phyloP scores from a whole-genome alignment of 495 filamentous ascomycete species.

The Filosporella fistucella region DNA sequence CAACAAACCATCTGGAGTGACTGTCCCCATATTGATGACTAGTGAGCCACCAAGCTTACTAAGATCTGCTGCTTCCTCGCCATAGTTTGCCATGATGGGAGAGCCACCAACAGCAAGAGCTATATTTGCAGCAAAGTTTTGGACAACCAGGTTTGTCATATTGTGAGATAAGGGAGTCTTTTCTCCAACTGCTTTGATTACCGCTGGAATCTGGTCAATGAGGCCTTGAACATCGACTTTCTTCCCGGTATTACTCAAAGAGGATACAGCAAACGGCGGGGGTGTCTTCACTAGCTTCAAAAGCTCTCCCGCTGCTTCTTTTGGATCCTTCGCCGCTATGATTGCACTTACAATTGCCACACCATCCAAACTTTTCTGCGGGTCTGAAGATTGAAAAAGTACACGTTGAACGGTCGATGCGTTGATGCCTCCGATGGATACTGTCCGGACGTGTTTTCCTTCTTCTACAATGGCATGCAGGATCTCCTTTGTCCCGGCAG shows the following conservation, averaged over 20 bases:
- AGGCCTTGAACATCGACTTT: background rate
- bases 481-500: conserved; percentile 70
- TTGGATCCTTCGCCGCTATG: conserved; percentile 64
- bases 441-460: conserved; percentile 48
- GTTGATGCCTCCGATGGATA: conserved; percentile 90
- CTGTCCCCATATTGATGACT: conserved; percentile 94
- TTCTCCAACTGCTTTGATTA: conserved; percentile 54
- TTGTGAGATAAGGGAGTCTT: conserved; percentile 82
- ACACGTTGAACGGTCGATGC: conserved; percentile 69
- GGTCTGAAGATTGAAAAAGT: conserved; percentile 54
- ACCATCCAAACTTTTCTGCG: conserved; percentile 59
- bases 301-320: conserved; percentile 54
- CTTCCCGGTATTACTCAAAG: conserved; percentile 1
- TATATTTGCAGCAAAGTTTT: conserved; percentile 90
- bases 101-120: conserved; percentile 79
- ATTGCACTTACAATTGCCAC: conserved; percentile 90
- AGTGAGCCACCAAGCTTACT: conserved; percentile 60
- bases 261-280: conserved; percentile 41
- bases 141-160: conserved; percentile 92
- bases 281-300: conserved; percentile 39
- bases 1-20: conserved; percentile 62
- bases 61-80: conserved; percentile 77
- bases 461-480: conserved; percentile 50
- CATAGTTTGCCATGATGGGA: conserved; percentile 91
- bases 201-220: conserved; percentile 34